A percentile compares a stretch with the other conserved stretches of the same genome.
Evolutionary conservation across 371 early-diverging fungal genomes (phyloP).

Genomic region (Mucor ambiguus): DNA sequence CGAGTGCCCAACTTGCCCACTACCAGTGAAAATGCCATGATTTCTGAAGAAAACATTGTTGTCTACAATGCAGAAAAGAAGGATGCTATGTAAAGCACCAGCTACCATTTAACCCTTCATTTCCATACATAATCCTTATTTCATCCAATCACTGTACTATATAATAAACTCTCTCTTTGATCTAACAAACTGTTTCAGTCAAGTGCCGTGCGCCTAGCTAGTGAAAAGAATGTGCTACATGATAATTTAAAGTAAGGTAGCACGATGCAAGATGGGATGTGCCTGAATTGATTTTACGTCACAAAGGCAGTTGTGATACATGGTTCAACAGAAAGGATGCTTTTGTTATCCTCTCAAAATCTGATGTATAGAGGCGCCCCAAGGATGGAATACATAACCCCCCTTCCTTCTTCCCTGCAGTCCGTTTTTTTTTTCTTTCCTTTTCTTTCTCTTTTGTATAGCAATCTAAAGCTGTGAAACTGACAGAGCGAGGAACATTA

Average conservation of each 20-base stretch:
- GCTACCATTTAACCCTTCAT: background rate
- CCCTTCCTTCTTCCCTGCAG: background rate
- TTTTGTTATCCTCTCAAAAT: background rate
- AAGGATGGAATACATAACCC: background rate
- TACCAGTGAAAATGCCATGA: slow-evolving; percentile 7
- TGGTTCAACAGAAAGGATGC: slow-evolving; percentile 1
- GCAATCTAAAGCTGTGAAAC: background rate
- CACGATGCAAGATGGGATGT: background rate
- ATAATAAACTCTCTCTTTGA: background rate
- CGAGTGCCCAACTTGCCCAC: slow-evolving; percentile 22
- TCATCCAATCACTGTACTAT: background rate
- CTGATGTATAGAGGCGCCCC: slow-evolving; percentile 1
- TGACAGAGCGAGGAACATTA: background rate
- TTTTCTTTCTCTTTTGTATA: background rate
- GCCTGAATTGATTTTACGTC: background rate
- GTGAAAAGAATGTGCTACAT: background rate
- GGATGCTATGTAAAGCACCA: background rate
- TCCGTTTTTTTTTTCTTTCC: background rate
- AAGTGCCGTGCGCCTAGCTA: background rate
- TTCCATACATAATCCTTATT: background rate
- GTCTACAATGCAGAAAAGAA: slow-evolving; percentile 24
- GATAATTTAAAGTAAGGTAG: slow-evolving; percentile 3
- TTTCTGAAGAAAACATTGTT: slow-evolving; percentile 27
- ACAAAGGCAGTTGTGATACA: slow-evolving; percentile 2
- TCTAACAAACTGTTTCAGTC: background rate